phyloP scores from a whole-genome alignment of 768 basidiomycete species.

The Coprinopsis sp. region DNA sequence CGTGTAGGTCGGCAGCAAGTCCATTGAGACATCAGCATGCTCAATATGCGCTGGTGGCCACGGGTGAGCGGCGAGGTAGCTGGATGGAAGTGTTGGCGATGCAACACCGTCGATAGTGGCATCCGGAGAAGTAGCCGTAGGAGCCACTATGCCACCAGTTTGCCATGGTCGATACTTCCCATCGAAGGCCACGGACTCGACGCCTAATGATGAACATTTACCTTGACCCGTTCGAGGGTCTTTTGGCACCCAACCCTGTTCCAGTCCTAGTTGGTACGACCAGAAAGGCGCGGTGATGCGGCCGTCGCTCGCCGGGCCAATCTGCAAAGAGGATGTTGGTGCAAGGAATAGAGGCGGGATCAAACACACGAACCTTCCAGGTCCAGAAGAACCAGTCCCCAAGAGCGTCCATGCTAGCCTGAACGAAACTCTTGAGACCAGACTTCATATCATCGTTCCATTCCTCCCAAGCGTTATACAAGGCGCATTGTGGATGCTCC shows the following conservation, averaged over 20 bases:
- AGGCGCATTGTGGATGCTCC: constrained; percentile 33
- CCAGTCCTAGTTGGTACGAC: constrained; percentile 37
- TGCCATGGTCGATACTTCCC: constrained; percentile 48
- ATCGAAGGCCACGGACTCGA: constrained; percentile 22
- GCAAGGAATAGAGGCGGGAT: not conserved
- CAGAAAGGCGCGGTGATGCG: constrained; percentile 29
- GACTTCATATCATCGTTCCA: constrained; percentile 34
- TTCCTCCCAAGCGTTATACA: constrained; percentile 42
- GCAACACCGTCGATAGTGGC: no score
- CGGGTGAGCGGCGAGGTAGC: constrained; percentile 29
- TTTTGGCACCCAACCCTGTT: constrained; percentile 65
- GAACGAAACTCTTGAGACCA: constrained; percentile 42
- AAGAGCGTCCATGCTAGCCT: constrained; percentile 36
- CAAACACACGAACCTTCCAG: constrained; percentile 22
- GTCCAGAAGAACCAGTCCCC: constrained; percentile 34
- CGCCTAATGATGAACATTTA: constrained; percentile 49
- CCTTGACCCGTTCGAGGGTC: constrained; percentile 61
- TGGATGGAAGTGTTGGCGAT: constrained; percentile 42
- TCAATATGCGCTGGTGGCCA: constrained; percentile 57
- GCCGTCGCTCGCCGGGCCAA: constrained; percentile 37
- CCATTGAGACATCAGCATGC: constrained; percentile 32
- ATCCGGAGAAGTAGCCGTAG: no score
- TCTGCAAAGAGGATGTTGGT: constrained; percentile 4
- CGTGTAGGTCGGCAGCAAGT: constrained; percentile 52
- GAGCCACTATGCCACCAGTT: no score